Conservation (phyloP, 179 eudicot species). For the Beta corolliflora region DNA sequence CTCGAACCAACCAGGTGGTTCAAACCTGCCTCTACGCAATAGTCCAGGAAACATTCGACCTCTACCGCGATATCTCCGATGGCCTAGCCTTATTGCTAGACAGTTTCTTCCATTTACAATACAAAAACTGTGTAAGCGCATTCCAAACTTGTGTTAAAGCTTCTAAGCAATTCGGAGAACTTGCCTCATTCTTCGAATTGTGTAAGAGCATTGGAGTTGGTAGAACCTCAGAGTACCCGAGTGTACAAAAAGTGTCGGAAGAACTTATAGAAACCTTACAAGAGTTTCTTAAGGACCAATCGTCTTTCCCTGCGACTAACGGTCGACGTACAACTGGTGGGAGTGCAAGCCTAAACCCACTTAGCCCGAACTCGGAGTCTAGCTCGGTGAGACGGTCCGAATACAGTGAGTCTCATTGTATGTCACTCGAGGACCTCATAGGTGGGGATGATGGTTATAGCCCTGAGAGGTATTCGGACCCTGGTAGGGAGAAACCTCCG, state of each 20-base stretch:
- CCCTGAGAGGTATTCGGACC: constrained; percentile 58
- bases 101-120: constrained; percentile 71
- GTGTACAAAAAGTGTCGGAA: constrained; percentile 45
- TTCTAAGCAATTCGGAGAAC: constrained; percentile 69
- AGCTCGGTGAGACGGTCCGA: constrained; percentile 27
- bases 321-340: constrained; percentile 19
- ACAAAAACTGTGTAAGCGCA: constrained; percentile 53
- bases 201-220: constrained; percentile 25
- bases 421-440: constrained; percentile 69
- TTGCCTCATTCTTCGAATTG: constrained; percentile 46
- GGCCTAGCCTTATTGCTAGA: constrained; percentile 66
- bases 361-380: constrained; percentile 19
- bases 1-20: constrained; percentile 57
- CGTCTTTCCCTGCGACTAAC: constrained; percentile 50
- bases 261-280: constrained; percentile 64
- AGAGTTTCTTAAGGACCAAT: constrained; percentile 76
- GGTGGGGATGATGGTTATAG: constrained; percentile 47
- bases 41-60: constrained; percentile 76
- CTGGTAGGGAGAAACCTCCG: constrained; percentile 31
- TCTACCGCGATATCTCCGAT: constrained; percentile 76
- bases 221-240: too few species aligned
- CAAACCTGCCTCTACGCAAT: constrained; percentile 60
- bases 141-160: constrained; percentile 74
- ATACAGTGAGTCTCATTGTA: constrained; percentile 35
- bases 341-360: constrained; percentile 27